These are phyloP conservation scores for Hygrocybe punicea DNA, from an alignment of 768 basidiomycete species.

Conservation along the genomic window DNA sequence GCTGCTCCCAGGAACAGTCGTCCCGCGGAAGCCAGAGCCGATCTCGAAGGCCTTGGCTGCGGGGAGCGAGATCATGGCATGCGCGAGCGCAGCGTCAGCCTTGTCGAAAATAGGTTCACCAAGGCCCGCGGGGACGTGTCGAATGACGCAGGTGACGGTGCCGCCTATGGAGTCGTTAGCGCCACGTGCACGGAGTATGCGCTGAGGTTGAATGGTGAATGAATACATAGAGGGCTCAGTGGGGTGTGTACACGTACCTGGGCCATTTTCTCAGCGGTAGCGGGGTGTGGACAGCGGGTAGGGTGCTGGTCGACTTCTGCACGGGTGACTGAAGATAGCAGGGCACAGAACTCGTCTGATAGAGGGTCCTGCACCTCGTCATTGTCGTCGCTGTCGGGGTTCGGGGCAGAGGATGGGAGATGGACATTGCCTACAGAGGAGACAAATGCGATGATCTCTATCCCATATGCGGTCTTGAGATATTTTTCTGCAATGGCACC, in stretches of 20 bases:
- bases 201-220: slow-evolving; percentile 42
- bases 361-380: slow-evolving; percentile 72
- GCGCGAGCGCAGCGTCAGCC: slow-evolving; percentile 90
- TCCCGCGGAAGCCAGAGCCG: slow-evolving; percentile 93
- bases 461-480: slow-evolving; percentile 77
- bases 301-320: slow-evolving; percentile 83
- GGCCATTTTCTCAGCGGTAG: slow-evolving; percentile 88
- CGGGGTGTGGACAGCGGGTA: slow-evolving; percentile 87
- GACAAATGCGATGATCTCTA: slow-evolving; percentile 97
- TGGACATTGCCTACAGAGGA: slow-evolving; percentile 92
- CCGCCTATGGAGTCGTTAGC: slow-evolving; percentile 93
- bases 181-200: slow-evolving; percentile 91
- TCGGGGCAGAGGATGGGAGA: slow-evolving; percentile 55
- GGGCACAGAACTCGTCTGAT: slow-evolving; percentile 75
- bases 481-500: slow-evolving; percentile 98
- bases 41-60: slow-evolving; percentile 98
- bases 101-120: slow-evolving; percentile 99
- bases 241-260: slow-evolving; percentile 46
- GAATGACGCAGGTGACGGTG: slow-evolving; percentile 95
- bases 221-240: no score
- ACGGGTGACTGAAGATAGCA: slow-evolving; percentile 77
- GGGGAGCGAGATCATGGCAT: slow-evolving; percentile 98
- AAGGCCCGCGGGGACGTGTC: slow-evolving; percentile 83
- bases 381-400: slow-evolving; percentile 46
- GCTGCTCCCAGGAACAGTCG: slow-evolving; percentile 85